These are phyloP conservation scores for Blastomyces percursus DNA, from an alignment of 2,329 filamentous ascomycete genomes.

Conservation along the genomic window DNA sequence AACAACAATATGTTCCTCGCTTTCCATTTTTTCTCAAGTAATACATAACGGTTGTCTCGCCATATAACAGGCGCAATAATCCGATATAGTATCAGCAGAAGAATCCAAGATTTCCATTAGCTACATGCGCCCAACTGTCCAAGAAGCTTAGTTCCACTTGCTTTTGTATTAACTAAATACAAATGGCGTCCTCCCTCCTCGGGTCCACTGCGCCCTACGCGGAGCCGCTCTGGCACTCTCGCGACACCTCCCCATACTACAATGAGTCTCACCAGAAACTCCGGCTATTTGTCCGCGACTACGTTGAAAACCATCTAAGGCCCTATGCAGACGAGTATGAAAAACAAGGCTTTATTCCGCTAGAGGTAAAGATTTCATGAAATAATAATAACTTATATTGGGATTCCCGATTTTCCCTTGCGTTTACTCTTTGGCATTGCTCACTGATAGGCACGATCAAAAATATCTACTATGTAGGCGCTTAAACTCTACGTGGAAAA, in stretches of 20 bases:
- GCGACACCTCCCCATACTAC: slow-evolving; percentile 46
- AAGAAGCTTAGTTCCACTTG: neutral
- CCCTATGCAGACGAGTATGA: slow-evolving; percentile 56
- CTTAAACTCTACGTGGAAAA: slow-evolving; percentile 30
- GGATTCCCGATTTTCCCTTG: too few relatives aligned
- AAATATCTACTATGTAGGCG: slow-evolving; percentile 19
- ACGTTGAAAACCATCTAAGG: slow-evolving; percentile 48
- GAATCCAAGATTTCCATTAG: neutral
- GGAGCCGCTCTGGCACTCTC: slow-evolving; percentile 39
- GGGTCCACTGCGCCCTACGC: slow-evolving; percentile 23
- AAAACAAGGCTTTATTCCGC: slow-evolving; percentile 42
- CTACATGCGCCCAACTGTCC: neutral
- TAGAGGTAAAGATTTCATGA: slow-evolving; percentile 17
- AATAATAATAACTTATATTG: neutral
- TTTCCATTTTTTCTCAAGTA: neutral
- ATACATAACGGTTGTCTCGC: neutral
- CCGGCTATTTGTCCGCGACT: slow-evolving; percentile 46
- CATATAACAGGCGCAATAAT: neutral
- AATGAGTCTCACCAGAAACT: slow-evolving; percentile 50
- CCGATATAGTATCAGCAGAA: neutral
- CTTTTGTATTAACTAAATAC: neutral
- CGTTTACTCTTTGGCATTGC: neutral
- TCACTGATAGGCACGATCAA: neutral
- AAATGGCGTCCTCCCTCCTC: neutral
- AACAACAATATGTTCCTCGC: neutral